phyloP scores from a whole-genome alignment of 2,329 filamentous ascomycete genomes.

The Talaromyces sp. region DNA sequence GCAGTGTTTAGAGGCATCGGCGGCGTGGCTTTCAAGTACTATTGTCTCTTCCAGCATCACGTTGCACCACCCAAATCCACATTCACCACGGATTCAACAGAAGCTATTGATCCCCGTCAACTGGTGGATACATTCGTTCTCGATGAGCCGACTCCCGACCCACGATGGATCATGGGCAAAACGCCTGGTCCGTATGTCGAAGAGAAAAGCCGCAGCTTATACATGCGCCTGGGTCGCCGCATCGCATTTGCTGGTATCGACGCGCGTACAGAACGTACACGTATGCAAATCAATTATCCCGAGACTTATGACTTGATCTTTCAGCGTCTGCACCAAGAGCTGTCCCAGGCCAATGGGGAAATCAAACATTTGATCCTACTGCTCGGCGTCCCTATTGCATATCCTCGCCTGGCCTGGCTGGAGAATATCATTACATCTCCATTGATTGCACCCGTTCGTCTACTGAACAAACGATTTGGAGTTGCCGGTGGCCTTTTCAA shows the following conservation, averaged over 20 bases:
- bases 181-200: constrained; percentile 67
- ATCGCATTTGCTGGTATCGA: constrained; percentile 62
- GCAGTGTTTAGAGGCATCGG: constrained; percentile 64
- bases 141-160: constrained; percentile 56
- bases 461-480: constrained; percentile 87
- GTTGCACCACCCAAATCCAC: constrained; percentile 79
- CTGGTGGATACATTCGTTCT: constrained; percentile 71
- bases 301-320: constrained; percentile 63
- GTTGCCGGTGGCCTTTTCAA: constrained; percentile 85
- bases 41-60: constrained; percentile 69
- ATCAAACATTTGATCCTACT: constrained; percentile 63
- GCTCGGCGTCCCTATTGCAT: constrained; percentile 68
- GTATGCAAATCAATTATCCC: constrained; percentile 86
- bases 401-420: constrained; percentile 82
- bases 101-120: constrained; percentile 65
- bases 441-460: constrained; percentile 80
- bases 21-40: constrained; percentile 58
- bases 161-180: constrained; percentile 74
- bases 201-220: constrained; percentile 59
- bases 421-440: constrained; percentile 89
- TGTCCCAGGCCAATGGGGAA: constrained; percentile 50
- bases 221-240: constrained; percentile 62
- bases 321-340: constrained; percentile 51
- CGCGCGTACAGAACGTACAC: constrained; percentile 70
- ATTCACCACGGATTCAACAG: constrained; percentile 70